A percentile compares a stretch with the other conserved stretches of the same genome.
phyloP scores from a whole-genome alignment of 2,329 filamentous ascomycete genomes.

The Sphaerostilbella broomeana region DNA sequence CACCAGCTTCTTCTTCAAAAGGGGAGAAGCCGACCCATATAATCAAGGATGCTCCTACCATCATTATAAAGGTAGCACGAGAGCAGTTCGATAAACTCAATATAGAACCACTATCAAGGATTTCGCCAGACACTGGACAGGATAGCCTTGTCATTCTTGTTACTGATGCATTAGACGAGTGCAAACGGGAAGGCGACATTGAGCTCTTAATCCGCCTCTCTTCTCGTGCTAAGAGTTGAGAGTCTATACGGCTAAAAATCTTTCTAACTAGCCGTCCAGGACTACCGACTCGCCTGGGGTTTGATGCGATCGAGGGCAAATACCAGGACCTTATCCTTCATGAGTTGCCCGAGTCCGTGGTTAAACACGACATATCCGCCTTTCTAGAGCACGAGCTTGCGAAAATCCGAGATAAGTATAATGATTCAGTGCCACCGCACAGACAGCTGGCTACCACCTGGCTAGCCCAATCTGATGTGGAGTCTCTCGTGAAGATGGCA shows the following conservation, averaged over 20 bases:
- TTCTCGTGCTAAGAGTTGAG: conserved; percentile 10
- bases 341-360: conserved; percentile 22
- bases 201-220: conserved; percentile 25
- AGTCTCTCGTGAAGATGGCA: conserved; percentile 23
- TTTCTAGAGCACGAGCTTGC: conserved; percentile 28
- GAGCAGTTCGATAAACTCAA: conserved; percentile 36
- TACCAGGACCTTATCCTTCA: conserved; percentile 29
- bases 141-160: conserved; percentile 22
- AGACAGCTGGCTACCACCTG: conserved; percentile 20
- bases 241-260: conserved; percentile 22
- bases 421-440: conserved; percentile 2
- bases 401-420: conserved; percentile 23
- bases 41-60: conserved; percentile 25
- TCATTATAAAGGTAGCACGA: conserved; percentile 21
- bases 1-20: conserved; percentile 41
- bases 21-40: conserved; percentile 29
- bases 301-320: conserved; percentile 21
- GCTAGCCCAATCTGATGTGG: conserved; percentile 18
- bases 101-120: conserved; percentile 23
- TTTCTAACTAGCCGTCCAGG: conserved; percentile 38
- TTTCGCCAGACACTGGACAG: conserved; percentile 1
- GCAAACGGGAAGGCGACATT: conserved; percentile 23
- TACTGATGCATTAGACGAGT: conserved; percentile 27
- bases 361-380: conserved; percentile 31
- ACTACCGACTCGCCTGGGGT: conserved; percentile 28